Evolutionary conservation across 2,329 filamentous ascomycete genomes (phyloP), one percentile per base, ranked within the genome.

Genomic region (Lachnellula subtilissima): DNA sequence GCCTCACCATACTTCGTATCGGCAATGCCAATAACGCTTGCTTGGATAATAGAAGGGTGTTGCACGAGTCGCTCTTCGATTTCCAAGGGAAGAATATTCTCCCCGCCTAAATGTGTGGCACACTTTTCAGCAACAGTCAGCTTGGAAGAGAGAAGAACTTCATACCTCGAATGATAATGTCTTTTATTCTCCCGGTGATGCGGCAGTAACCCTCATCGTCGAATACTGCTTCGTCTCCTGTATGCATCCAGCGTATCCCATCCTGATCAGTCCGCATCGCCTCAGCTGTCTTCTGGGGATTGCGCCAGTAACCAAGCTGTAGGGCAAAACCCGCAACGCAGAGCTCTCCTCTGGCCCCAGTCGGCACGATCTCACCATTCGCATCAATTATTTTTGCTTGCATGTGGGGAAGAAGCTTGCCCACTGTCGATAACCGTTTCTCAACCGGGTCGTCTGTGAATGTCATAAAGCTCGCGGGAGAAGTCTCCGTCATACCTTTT

Each of bases 381-480:
- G 79, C 75, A 64, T 84, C 76, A 3, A 89, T 81, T 1, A 89
- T 74, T 74, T 94, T 95, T 50, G 89, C 88, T 40, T 81, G 79
- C 2, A 84, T 82, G 65, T 93, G 88, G 3, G 89, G 89, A 75
- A 93, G 83, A 47, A 92, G 74, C 15, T 84, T 87, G 2, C 89
- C 89, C 0, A 92, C 89, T 0, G 88, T 91, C 2, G 81, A 83
- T 25, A 92, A 75, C 39, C 87, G 79, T 40, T 77, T 78, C 60
- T 84, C 76, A 50, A 91, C 80, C 1, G 83, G 80, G 69, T 92
- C 89, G 56, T 87, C 83, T 0, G 86, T 88, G 65, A 88, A 86
- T 11, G 89, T 86, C 64, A 91, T 92, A 76, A 92, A 92, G 72
- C 87, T 89, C 0, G 88, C 91, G 0, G 89, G 89, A 2, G 83